Percentiles rank a stretch among this genome's conserved stretches.
Conservation (phyloP, 1,139 yeast genomes). For the Candida sanyaensis region DNA sequence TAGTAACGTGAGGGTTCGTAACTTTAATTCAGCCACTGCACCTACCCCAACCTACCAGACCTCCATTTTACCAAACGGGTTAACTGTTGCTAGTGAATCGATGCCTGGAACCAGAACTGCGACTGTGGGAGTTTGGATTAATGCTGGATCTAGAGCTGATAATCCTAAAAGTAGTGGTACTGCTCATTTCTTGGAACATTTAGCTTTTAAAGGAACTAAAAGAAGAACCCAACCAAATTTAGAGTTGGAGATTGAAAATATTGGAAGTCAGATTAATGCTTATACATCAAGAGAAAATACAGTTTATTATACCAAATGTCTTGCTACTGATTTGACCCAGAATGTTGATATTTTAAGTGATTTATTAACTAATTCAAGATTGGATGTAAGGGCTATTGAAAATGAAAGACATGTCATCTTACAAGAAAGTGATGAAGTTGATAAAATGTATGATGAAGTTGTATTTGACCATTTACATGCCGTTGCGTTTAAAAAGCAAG, state of each 20-base stretch:
- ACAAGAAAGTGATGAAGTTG: constrained; percentile 97
- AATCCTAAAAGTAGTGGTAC: constrained; percentile 84
- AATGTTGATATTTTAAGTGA: constrained; percentile 90
- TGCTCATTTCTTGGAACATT: constrained; percentile 94
- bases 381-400: constrained; percentile 84
- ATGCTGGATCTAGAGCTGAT: constrained; percentile 98
- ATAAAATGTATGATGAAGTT: constrained; percentile 96
- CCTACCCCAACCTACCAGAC: constrained; percentile 27
- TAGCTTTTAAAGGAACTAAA: constrained; percentile 93
- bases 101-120: constrained; percentile 92
- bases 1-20: constrained; percentile 4
- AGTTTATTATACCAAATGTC: constrained; percentile 90
- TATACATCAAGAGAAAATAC: constrained; percentile 97
- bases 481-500: constrained; percentile 86
- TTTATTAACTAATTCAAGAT: constrained; percentile 80
- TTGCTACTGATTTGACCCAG: constrained; percentile 76
- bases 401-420: constrained; percentile 95
- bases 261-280: constrained; percentile 96
- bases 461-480: constrained; percentile 97
- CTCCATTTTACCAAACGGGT: constrained; percentile 58
- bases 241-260: constrained; percentile 91
- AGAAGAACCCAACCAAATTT: constrained; percentile 79
- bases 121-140: constrained; percentile 96
- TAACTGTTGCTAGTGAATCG: constrained; percentile 89
- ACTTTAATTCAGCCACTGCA: constrained; percentile 10